Evolutionary conservation across 2,329 filamentous ascomycete genomes (phyloP).

Genomic region (Aspergillus candidus): DNA sequence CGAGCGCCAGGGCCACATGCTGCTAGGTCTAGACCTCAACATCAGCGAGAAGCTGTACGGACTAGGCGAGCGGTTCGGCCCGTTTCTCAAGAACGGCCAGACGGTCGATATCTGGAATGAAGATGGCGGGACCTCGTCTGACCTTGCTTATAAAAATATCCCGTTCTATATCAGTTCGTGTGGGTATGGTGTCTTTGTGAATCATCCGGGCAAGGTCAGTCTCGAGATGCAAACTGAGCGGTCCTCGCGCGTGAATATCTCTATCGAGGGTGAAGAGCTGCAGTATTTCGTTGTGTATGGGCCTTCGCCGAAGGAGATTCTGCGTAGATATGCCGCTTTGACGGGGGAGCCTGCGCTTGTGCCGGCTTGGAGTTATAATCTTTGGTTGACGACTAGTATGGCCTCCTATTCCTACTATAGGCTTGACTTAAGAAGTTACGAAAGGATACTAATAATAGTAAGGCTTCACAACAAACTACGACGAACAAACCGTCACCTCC

Average conservation of each 20-base stretch:
- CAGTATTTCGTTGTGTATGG: constrained; percentile 72
- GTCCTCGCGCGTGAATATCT: constrained; percentile 64
- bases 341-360: constrained; percentile 61
- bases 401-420: too few relatives aligned
- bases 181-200: constrained; percentile 74
- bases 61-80: constrained; percentile 69
- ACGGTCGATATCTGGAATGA: constrained; percentile 59
- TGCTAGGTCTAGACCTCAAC: constrained; percentile 33
- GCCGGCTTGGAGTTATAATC: constrained; percentile 67
- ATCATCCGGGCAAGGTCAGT: constrained; percentile 62
- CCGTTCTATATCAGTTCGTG: constrained; percentile 46
- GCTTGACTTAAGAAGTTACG: too few relatives aligned
- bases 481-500: constrained; percentile 58
- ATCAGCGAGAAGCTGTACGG: constrained; percentile 64
- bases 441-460: background rate
- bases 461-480: constrained; percentile 67
- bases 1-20: constrained; percentile 36
- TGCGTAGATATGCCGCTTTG: constrained; percentile 60
- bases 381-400: constrained; percentile 63
- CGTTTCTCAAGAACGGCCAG: constrained; percentile 71
- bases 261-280: constrained; percentile 61
- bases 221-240: constrained; percentile 69
- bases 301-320: constrained; percentile 63
- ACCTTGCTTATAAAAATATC: constrained; percentile 38
- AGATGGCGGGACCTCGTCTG: constrained; percentile 43